These are phyloP conservation scores for Leptoxyphium fumago DNA, from an alignment of 2,329 filamentous ascomycete species.

Conservation along the genomic window DNA sequence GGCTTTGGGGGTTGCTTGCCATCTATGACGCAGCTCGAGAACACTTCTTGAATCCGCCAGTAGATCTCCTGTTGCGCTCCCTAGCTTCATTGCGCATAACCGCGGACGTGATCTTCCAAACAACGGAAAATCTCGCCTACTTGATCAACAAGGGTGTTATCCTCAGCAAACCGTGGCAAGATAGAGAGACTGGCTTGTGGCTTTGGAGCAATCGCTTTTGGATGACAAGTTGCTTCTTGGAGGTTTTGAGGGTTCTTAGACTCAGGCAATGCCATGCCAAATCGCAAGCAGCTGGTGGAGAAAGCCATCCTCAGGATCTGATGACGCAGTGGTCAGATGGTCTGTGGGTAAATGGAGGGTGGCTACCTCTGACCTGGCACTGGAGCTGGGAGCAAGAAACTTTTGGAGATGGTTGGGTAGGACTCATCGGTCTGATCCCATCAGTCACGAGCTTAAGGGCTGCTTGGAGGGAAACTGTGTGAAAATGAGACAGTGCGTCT, in stretches of 20 bases:
- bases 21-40: slow-evolving; percentile 53
- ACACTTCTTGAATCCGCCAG: slow-evolving; percentile 20
- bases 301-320: too few species aligned
- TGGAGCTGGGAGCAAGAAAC: slow-evolving; percentile 55
- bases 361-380: slow-evolving; percentile 71
- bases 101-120: slow-evolving; percentile 56
- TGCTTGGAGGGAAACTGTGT: slow-evolving; percentile 27
- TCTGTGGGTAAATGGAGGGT: slow-evolving; percentile 55
- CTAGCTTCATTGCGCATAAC: slow-evolving; percentile 56
- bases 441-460: slow-evolving; percentile 30
- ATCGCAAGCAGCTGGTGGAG: background rate
- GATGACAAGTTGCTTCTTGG: slow-evolving; percentile 61
- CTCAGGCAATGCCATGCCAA: slow-evolving; percentile 22
- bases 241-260: slow-evolving; percentile 49
- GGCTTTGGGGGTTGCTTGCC: slow-evolving; percentile 63
- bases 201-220: slow-evolving; percentile 67
- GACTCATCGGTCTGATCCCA: slow-evolving; percentile 41
- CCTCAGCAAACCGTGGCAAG: slow-evolving; percentile 15
- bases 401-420: slow-evolving; percentile 43
- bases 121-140: slow-evolving; percentile 71
- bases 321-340: slow-evolving; percentile 45
- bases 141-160: slow-evolving; percentile 60
- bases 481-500: background rate
- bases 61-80: slow-evolving; percentile 30
- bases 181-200: slow-evolving; percentile 45